Base-by-base conservation (phyloP, 805 yeast genomes). In the Clavispora fructus region DNA sequence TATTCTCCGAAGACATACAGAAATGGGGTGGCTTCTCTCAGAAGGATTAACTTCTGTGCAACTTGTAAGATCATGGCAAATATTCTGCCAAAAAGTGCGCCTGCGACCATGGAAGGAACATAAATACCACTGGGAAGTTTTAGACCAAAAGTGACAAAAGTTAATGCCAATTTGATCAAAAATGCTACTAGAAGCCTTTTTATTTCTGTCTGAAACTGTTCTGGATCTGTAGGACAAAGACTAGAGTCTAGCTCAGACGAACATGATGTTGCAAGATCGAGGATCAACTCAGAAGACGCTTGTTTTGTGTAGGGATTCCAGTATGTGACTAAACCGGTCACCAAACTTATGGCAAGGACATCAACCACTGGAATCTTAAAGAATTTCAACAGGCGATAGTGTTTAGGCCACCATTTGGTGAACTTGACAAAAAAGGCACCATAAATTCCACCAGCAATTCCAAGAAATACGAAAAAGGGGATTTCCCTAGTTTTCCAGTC, bases 21-120 rank as follows among this genome's bases (percentile, higher is more conserved):
- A 16, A 16, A 33, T 1, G 25, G 6, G 5, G 37, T 6, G 7
- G 23, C 2, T 8, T 33, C 25, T 11, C n/a, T 17, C 37, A 10
- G n/a, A 17, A 17, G 12, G 3, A 33, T 33, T 7, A n/a, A 27
- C 6, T n/a, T 6, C 42, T 43, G 41, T 60, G 45, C 25, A 66
- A 67, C 35, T 44, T 77, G 74, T 14, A 77, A 54, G 4, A 57
- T 30, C 60, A 75, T 67, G 1, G 79, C 79, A 47, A 77, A 65
- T 1, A 74, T 53, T 10, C 83, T 57, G 2, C 85, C 85, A 64
- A 87, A 85, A 0, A 95, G 79, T 0, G 97, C 97, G 28, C 98
- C 98, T 2, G 88, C 84, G 0, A 96, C 89, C 95, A 92, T 87
- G 2, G 96, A 86, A 1, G 98, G 98, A 46, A 91, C 95, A 66